Evolutionary conservation across 2,329 filamentous ascomycete species (phyloP), one percentile per base, ranked within the genome.

Genomic region (Claviceps pazoutovae): DNA sequence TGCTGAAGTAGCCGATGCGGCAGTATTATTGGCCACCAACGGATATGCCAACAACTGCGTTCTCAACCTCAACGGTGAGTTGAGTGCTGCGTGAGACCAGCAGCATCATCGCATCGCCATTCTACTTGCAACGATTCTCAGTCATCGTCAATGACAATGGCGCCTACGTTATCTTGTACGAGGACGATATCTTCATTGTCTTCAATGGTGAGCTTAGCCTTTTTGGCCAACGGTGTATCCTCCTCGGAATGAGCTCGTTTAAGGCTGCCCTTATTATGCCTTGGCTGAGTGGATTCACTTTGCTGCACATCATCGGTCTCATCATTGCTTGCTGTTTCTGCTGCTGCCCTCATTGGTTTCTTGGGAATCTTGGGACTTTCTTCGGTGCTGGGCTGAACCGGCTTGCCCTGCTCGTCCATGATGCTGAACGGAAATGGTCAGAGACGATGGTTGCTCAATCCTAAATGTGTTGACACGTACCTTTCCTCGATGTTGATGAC

Each of bases 21-120:
- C 84, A 46, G 62, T 84, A 26, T 95, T 94, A 64, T 74, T 95
- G 16, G 84, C 80, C 36, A 75, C 75, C 46, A 95, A 93, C 65
- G 71, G 78, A 56, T 95, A 91, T 67, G 86, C 88, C 52, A 91
- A 91, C 65, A 94, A 94, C 58, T 93, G 87, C 64, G 75, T 90
- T 49, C 73, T 95, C 49, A 93, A 90, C 64, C 73, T 95, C 34
- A 89, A 95, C 66, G 89, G 89, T 16, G 89, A 89, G 1, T 66
- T 94, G 58, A 89, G 85, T 65, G 86, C 85, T 49, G 67, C 67
- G 59, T 86, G 63, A 74, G 23, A 16, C 2, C 19, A 16, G 21
- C 38, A 34, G 1, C 30, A 34, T 34, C 3, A 3, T 34, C 30
- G 13, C 42, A 17, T 45, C 38, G 34, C 47, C 36, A 41, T 23